A percentile compares a stretch with the other conserved stretches of the same genome.
These are phyloP conservation scores for Chlamydomonas sphaeroides DNA, from an alignment of 139 green algal species.

Conservation along the genomic window DNA sequence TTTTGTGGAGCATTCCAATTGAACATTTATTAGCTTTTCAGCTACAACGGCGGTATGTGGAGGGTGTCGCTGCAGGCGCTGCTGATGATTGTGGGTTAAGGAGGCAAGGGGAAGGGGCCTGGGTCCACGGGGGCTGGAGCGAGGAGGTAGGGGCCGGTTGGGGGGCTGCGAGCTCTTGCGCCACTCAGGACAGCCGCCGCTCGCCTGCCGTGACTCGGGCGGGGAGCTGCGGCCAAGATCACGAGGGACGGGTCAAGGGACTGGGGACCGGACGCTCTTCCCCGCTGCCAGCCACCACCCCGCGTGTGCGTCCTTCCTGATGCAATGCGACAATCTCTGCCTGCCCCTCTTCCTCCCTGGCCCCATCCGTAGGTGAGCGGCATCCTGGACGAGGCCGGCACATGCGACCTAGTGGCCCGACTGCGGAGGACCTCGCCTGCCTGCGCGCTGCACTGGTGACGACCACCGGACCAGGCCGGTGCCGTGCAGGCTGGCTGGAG, in stretches of 20 bases:
- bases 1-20: neutral
- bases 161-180: neutral
- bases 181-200: no score
- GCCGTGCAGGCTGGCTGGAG: no score
- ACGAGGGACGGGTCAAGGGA: neutral
- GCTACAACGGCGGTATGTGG: no score
- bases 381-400: slow-evolving; percentile 28
- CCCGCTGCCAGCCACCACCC: no score
- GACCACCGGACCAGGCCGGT: no score
- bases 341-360: neutral
- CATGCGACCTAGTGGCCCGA: slow-evolving; percentile 1
- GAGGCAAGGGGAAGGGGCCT: neutral
- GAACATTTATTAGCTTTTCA: neutral
- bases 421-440: neutral
- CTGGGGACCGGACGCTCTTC: no score
- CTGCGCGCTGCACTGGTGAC: slow-evolving; percentile 14
- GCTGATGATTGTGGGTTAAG: no score
- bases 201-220: no score
- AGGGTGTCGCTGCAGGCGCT: neutral
- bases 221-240: neutral
- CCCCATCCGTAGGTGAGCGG: slow-evolving; percentile 7
- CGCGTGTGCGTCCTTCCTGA: no score
- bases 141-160: no score
- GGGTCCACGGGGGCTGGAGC: no score
- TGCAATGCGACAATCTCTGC: neutral